A percentile compares a stretch with the other conserved stretches of the same genome.
Evolutionary conservation across 805 yeast species (phyloP).

Genomic region (Debaryomyces hansenii): DNA sequence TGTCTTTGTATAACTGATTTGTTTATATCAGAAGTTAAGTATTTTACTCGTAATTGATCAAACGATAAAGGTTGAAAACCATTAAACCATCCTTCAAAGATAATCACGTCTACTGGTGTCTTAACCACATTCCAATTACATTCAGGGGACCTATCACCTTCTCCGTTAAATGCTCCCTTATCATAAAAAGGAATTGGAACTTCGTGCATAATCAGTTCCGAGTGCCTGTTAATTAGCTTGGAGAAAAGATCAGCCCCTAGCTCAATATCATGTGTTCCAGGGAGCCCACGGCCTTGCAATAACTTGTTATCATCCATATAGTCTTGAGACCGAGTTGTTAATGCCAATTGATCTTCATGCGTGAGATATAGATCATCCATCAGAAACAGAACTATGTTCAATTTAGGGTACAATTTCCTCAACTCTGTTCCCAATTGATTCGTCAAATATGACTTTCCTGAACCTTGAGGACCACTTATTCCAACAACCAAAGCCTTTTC

Average conservation of each 20-base stretch:
- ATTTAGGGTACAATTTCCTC: conserved; percentile 28
- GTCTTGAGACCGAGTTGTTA: conserved; percentile 32
- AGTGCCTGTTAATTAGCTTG: conserved; percentile 19
- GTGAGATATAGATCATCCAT: conserved; percentile 86
- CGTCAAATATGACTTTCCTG: conserved; percentile 68
- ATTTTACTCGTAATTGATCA: conserved; percentile 18
- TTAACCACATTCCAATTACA: conserved; percentile 36
- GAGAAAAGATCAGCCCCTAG: conserved; percentile 40
- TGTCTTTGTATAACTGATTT: conserved; percentile 19
- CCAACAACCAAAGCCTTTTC: conserved; percentile 51
- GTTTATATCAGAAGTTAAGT: conserved; percentile 16
- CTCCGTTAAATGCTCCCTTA: conserved; percentile 67
- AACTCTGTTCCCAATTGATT: conserved; percentile 37
- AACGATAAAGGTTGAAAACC: conserved; percentile 54
- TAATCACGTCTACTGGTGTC: conserved; percentile 56
- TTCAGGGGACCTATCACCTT: conserved; percentile 67
- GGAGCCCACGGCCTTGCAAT: conserved; percentile 80
- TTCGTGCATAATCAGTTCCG: not conserved
- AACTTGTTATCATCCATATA: conserved; percentile 47
- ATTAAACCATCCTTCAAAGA: conserved; percentile 94
- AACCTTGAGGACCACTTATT: conserved; percentile 75
- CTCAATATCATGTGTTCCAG: conserved; percentile 86
- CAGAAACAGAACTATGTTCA: conserved; percentile 54
- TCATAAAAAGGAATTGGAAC: conserved; percentile 66
- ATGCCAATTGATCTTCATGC: conserved; percentile 52